Conservation (phyloP, 768 basidiomycete genomes). For the Lentinula sp. region DNA sequence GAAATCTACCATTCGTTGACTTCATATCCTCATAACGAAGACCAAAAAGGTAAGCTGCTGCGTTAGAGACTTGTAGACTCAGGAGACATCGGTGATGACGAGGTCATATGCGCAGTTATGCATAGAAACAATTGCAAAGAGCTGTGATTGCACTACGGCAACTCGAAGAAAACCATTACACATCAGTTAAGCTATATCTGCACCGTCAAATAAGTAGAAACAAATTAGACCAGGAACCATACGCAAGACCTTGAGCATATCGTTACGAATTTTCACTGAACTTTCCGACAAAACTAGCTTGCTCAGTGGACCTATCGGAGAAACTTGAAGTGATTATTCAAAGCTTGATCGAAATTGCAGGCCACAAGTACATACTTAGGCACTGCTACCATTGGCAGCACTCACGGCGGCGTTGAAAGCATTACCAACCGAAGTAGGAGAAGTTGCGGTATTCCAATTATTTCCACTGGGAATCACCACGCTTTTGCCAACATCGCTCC, state of each 20-base stretch:
- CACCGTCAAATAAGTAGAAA: background rate
- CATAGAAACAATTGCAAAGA: background rate
- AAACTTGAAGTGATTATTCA: background rate
- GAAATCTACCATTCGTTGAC: too few species aligned
- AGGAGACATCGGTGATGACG: background rate
- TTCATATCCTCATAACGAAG: too few species aligned
- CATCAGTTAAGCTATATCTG: background rate
- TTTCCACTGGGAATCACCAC: conserved; percentile 4
- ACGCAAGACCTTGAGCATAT: background rate
- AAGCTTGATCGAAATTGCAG: background rate
- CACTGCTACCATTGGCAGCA: background rate
- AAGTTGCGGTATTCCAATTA: conserved; percentile 11
- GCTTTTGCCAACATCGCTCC: conserved; percentile 7
- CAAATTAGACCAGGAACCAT: background rate
- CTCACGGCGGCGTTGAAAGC: conserved; percentile 6
- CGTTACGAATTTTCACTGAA: background rate
- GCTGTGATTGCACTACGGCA: background rate
- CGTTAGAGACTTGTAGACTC: background rate
- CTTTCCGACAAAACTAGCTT: background rate
- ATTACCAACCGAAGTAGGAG: conserved; percentile 7
- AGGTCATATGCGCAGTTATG: background rate
- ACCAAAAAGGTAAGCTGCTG: too few species aligned
- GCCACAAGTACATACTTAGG: background rate
- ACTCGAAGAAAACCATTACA: background rate
- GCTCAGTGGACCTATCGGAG: background rate